These are phyloP conservation scores for Talaromyces thailandensis DNA, from an alignment of 495 filamentous ascomycete genomes.

Conservation along the genomic window DNA sequence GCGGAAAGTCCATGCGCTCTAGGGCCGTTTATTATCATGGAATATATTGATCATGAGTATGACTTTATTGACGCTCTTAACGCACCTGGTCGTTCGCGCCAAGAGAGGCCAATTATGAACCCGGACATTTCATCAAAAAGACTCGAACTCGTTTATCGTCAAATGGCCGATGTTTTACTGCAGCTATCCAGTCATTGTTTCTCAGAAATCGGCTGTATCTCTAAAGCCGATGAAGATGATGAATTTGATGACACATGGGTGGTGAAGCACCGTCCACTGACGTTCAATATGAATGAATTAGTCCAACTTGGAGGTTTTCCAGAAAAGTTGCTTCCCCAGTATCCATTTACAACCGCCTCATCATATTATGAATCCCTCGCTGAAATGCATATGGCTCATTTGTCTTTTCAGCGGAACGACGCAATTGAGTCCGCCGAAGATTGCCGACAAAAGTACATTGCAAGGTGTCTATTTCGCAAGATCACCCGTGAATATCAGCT, in stretches of 20 bases:
- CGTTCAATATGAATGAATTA: constrained; percentile 14
- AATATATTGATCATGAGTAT: constrained; percentile 22
- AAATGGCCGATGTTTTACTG: constrained; percentile 23
- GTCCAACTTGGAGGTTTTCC: constrained; percentile 11
- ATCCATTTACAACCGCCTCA: constrained; percentile 16
- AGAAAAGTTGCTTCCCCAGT: constrained; percentile 3
- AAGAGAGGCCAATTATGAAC: constrained; percentile 17
- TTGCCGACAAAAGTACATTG: constrained; percentile 30
- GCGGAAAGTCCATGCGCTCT: constrained; percentile 16
- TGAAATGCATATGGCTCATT: constrained; percentile 28
- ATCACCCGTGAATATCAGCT: constrained; percentile 18
- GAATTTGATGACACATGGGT: constrained; percentile 10
- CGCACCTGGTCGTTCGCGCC: constrained; percentile 9
- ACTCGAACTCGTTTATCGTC: constrained; percentile 19
- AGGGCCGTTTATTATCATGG: constrained; percentile 39
- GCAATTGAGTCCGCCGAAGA: constrained; percentile 24
- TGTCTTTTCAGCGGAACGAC: constrained; percentile 32
- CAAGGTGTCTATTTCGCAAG: constrained; percentile 25
- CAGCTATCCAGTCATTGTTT: constrained; percentile 21
- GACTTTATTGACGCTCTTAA: constrained; percentile 21
- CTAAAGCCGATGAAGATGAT: constrained; percentile 6
- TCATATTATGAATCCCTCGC: constrained; percentile 31
- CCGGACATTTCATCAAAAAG: constrained; percentile 15
- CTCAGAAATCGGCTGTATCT: constrained; percentile 23
- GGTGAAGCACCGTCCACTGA: constrained; percentile 13